These are phyloP conservation scores for Coniosporium tulheliwenetii DNA, from an alignment of 2,329 filamentous ascomycete species.

Conservation along the genomic window DNA sequence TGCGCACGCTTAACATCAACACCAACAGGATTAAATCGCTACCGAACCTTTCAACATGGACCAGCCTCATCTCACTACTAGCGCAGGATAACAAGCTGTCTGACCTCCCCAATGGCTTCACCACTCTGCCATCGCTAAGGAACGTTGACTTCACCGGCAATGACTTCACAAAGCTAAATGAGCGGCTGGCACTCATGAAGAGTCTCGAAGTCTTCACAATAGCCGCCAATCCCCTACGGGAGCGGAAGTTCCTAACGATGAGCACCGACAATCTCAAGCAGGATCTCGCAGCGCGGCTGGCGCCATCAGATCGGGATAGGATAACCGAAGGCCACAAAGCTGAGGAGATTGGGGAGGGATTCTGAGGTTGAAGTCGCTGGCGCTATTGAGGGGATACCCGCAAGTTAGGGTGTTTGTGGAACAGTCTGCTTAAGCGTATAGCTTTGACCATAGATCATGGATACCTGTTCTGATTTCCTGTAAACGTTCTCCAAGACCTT, in stretches of 20 bases:
- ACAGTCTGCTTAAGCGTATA: too few species aligned
- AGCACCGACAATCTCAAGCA: conserved; percentile 68
- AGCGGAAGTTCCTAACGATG: conserved; percentile 74
- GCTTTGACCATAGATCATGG: too few species aligned
- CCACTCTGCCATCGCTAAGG: conserved; percentile 48
- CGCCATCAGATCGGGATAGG: conserved; percentile 24
- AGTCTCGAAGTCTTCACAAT: conserved; percentile 59
- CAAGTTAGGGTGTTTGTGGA: too few species aligned
- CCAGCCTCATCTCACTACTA: conserved; percentile 53
- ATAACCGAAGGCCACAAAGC: too few species aligned
- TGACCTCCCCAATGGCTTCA: conserved; percentile 62
- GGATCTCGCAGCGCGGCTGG: conserved; percentile 50
- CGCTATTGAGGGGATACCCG: too few species aligned
- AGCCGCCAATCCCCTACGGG: conserved; percentile 76
- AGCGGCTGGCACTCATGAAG: conserved; percentile 67
- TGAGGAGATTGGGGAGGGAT: too few species aligned
- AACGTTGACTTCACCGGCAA: conserved; percentile 78
- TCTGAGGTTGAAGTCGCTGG: too few species aligned
- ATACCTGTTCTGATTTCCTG: too few species aligned
- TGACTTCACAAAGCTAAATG: conserved; percentile 59
- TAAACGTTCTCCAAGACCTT: too few species aligned
- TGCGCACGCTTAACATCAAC: conserved; percentile 62
- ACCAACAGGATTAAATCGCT: conserved; percentile 63
- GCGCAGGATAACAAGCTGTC: conserved; percentile 71
- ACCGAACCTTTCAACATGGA: conserved; percentile 62